Percentiles rank a stretch among this genome's conserved stretches.
Conservation (phyloP, 352 stramenopile genomes). For the Phytophthora vignae region DNA sequence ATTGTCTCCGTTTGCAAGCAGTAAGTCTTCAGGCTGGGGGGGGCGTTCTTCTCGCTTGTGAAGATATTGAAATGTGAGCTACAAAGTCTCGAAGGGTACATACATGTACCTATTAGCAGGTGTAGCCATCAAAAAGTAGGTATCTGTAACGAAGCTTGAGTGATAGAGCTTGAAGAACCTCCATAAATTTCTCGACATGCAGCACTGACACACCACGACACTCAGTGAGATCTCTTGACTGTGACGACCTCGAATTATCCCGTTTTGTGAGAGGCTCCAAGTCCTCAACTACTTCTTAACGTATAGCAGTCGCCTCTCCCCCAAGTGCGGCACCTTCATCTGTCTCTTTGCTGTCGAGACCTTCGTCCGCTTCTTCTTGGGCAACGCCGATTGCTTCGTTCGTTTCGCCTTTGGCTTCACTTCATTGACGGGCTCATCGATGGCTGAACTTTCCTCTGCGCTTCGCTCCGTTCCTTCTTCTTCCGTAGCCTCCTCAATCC, state of each 20-base stretch:
- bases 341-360: slow-evolving; percentile 4
- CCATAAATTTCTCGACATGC: background rate
- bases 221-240: background rate
- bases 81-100: background rate
- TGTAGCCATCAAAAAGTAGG: background rate
- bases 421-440: background rate
- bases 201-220: background rate
- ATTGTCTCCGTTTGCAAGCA: background rate
- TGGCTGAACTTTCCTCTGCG: background rate
- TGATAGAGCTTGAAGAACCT: background rate
- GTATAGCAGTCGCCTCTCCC: slow-evolving; percentile 13
- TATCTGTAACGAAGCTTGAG: no score
- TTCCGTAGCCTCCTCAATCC: background rate
- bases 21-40: background rate
- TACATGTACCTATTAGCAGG: background rate
- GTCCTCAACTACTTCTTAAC: slow-evolving; percentile 13
- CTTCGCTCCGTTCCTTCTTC: background rate
- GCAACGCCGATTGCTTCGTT: background rate
- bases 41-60: background rate
- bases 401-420: background rate
- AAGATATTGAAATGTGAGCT: background rate
- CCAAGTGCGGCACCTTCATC: background rate
- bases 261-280: background rate
- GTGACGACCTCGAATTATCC: background rate
- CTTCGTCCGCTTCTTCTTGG: slow-evolving; percentile 12